These are phyloP conservation scores for Cryphonectria naterciae DNA, from an alignment of 2,329 filamentous ascomycete genomes.

Conservation along the genomic window DNA sequence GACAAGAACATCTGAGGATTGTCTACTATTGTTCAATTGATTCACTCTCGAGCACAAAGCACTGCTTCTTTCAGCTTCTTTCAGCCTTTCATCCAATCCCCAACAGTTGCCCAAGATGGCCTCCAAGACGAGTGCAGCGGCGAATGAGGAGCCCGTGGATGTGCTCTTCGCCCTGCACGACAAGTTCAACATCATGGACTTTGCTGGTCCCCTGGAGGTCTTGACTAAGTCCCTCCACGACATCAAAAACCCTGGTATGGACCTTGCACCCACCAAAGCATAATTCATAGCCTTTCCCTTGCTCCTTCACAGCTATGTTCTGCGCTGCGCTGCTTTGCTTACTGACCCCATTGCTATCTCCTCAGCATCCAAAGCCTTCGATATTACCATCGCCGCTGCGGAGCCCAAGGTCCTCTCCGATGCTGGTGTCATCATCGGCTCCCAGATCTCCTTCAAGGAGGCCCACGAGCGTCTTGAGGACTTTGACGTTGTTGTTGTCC, in stretches of 20 bases:
- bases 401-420: slow-evolving; percentile 60
- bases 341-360: slow-evolving; percentile 14
- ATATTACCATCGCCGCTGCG: slow-evolving; percentile 57
- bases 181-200: slow-evolving; percentile 64
- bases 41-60: slow-evolving; percentile 12
- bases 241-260: slow-evolving; percentile 56
- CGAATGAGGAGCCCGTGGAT: slow-evolving; percentile 60
- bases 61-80: slow-evolving; percentile 5
- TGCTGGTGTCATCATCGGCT: slow-evolving; percentile 71
- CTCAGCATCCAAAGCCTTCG: slow-evolving; percentile 60
- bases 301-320: not conserved
- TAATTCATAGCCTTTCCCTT: slow-evolving; percentile 9
- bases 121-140: slow-evolving; percentile 61
- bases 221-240: slow-evolving; percentile 57
- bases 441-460: slow-evolving; percentile 79
- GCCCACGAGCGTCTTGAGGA: slow-evolving; percentile 74
- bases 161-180: slow-evolving; percentile 64
- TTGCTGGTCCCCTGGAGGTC: slow-evolving; percentile 59
- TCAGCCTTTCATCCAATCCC: slow-evolving; percentile 19
- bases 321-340: slow-evolving; percentile 18
- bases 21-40: slow-evolving; percentile 25
- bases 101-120: slow-evolving; percentile 55
- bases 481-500: slow-evolving; percentile 78
- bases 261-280: not conserved
- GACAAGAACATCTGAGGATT: slow-evolving; percentile 17